phyloP scores from a whole-genome alignment of 1,284 basidiomycete species.

The Apiotrichum akiyoshidainum region DNA sequence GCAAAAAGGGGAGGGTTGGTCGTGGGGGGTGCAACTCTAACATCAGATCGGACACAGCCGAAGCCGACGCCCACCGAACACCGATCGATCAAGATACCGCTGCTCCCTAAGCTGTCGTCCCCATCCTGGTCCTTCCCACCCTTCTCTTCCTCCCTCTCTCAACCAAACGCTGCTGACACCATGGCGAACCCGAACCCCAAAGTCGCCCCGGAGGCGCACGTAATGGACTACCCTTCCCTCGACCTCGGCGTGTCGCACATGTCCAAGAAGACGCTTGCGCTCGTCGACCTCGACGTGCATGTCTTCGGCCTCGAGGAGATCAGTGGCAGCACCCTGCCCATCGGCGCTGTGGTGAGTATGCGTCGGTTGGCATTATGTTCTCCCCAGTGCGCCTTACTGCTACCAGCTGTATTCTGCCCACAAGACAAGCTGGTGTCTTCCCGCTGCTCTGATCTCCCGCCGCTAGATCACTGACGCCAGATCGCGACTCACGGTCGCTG shows the following conservation, averaged over 20 bases:
- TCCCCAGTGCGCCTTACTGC: no score
- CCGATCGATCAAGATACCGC: no score
- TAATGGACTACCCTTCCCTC: constrained; percentile 37
- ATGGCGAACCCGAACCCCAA: not conserved
- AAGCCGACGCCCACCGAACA: no score
- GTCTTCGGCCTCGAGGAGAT: constrained; percentile 47
- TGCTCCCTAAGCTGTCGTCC: no score
- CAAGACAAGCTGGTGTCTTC: no score
- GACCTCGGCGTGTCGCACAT: constrained; percentile 22
- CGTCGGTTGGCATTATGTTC: no score
- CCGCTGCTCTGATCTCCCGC: no score
- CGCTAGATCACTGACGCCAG: constrained; percentile 15
- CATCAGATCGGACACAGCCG: no score
- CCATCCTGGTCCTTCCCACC: no score
- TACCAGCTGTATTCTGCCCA: not conserved
- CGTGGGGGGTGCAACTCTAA: no score
- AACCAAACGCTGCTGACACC: not conserved
- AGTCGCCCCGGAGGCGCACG: constrained; percentile 16
- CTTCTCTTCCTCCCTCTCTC: not conserved
- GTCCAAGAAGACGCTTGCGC: constrained; percentile 14
- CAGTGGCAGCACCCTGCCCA: constrained; percentile 21
- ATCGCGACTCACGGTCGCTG: constrained; percentile 44
- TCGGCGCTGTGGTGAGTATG: constrained; percentile 39
- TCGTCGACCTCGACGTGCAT: constrained; percentile 39
- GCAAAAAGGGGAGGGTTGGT: no score